Evolutionary conservation across 805 yeast species (phyloP).

Genomic region (Barnettozyma sucrosica): DNA sequence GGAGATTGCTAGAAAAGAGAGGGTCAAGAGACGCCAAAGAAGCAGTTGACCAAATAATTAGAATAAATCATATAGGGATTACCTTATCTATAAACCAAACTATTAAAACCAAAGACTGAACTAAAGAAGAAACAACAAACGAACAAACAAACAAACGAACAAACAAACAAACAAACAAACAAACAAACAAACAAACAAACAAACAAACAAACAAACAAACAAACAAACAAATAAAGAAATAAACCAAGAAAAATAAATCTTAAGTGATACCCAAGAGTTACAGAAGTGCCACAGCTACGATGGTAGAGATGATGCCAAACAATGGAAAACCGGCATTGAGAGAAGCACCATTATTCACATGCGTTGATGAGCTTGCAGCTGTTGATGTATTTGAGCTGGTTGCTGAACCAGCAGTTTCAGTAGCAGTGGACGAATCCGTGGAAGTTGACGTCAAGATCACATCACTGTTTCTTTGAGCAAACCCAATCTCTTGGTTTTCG

Average conservation of each 20-base stretch:
- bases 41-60: background rate
- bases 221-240: constrained; percentile 2
- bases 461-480: constrained; percentile 39
- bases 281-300: background rate
- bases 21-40: constrained; percentile 48
- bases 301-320: background rate
- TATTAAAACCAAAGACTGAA: background rate
- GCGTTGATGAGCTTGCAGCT: background rate
- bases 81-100: background rate
- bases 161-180: constrained; percentile 1
- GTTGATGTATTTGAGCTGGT: background rate
- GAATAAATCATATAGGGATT: background rate
- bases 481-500: constrained; percentile 43
- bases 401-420: background rate
- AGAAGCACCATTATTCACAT: background rate
- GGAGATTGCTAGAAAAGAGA: constrained; percentile 63
- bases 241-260: background rate
- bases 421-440: constrained; percentile 3
- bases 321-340: background rate
- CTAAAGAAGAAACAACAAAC: background rate
- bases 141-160: constrained; percentile 1
- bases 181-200: background rate
- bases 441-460: constrained; percentile 23
- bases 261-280: background rate
- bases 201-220: constrained; percentile 1